These are phyloP conservation scores for Apiotrichum brassicae DNA, from an alignment of 1,284 basidiomycete genomes.

Conservation along the genomic window DNA sequence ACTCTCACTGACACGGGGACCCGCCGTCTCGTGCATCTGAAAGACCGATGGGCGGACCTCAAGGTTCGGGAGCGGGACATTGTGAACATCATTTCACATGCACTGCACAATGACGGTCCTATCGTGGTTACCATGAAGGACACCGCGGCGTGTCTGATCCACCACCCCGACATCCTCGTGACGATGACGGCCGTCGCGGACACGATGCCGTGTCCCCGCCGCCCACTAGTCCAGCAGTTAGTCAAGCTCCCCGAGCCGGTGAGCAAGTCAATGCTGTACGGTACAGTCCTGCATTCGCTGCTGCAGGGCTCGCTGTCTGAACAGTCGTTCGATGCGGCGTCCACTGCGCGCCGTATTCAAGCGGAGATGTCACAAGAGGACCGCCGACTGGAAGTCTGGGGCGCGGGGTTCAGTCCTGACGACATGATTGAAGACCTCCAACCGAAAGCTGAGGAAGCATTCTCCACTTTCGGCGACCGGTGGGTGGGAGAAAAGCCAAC, in stretches of 20 bases:
- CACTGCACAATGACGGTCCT: slow-evolving; percentile 15
- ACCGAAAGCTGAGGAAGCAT: slow-evolving; percentile 32
- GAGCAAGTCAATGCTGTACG: slow-evolving; percentile 62
- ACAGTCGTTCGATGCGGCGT: slow-evolving; percentile 30
- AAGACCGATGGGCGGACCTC: slow-evolving; percentile 42
- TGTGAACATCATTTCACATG: slow-evolving; percentile 61
- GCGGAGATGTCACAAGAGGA: slow-evolving; percentile 35
- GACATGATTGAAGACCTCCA: slow-evolving; percentile 42
- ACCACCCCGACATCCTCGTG: slow-evolving; percentile 81
- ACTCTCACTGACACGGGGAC: slow-evolving; percentile 10
- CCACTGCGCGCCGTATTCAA: slow-evolving; percentile 30
- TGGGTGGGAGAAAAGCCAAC: slow-evolving; percentile 33
- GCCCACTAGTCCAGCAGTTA: slow-evolving; percentile 67
- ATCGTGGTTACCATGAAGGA: slow-evolving; percentile 38
- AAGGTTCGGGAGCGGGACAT: slow-evolving; percentile 56
- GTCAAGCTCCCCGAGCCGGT: slow-evolving; percentile 50
- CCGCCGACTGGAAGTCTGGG: slow-evolving; percentile 42
- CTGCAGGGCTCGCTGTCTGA: slow-evolving; percentile 65
- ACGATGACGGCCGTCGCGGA: slow-evolving; percentile 81
- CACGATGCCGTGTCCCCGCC: slow-evolving; percentile 70
- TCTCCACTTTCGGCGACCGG: slow-evolving; percentile 39
- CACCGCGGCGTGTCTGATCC: slow-evolving; percentile 54
- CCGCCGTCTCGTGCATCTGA: slow-evolving; percentile 33
- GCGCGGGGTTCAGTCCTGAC: slow-evolving; percentile 38
- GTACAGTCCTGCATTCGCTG: slow-evolving; percentile 81